Base-by-base conservation (phyloP, 1,139 yeast species). In the Saccharomycopsis hybrid region DNA sequence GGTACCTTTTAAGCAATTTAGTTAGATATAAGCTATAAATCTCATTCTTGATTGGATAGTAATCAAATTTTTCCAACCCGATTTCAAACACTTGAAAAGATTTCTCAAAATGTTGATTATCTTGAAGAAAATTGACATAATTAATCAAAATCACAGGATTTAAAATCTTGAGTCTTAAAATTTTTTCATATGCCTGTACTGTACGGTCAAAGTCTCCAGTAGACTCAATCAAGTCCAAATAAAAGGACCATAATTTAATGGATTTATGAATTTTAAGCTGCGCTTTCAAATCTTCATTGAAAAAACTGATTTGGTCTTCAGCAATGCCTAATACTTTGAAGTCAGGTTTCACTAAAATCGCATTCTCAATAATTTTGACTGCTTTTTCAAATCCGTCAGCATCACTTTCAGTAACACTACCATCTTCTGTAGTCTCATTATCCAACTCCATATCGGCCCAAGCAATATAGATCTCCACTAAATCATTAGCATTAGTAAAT, bases 141-240 rank as follows among this genome's bases (percentile, higher is more conserved):
- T 82, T 80, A 18, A 86, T 69, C 38, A 88, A 70, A 24, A 79
- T 77, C 37, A 77, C 64, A 0, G 92, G 86, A 0, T 94, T 84
- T 0, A 89, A 85, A 38, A 86, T 73, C 59, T 81, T 84, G 47
- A 83, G 62, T 30, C 71, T 74, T 41, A 89, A 74, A 51, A 82
- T 69, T 43, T 73, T 69, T 42, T 84, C 82, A 61, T 87, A 88
- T 1, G 81, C 78, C 1, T 62, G 59, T 45, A 70, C 62, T 0
- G 75, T 71, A 35, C 66, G 67, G 2, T 63, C 68, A 5, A 73
- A 52, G 37, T 78, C 76, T 4, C 77, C 74, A 42, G 76, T 68
- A 27, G 86, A 76, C 63, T 86, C 95, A 25, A 84, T 71, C 30
- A 87, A 64, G 59, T 88, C 96, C 36, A 88, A 65, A 60, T 85